phyloP scores from a whole-genome alignment of 768 basidiomycete species.

The Auricularia auricula-judae region DNA sequence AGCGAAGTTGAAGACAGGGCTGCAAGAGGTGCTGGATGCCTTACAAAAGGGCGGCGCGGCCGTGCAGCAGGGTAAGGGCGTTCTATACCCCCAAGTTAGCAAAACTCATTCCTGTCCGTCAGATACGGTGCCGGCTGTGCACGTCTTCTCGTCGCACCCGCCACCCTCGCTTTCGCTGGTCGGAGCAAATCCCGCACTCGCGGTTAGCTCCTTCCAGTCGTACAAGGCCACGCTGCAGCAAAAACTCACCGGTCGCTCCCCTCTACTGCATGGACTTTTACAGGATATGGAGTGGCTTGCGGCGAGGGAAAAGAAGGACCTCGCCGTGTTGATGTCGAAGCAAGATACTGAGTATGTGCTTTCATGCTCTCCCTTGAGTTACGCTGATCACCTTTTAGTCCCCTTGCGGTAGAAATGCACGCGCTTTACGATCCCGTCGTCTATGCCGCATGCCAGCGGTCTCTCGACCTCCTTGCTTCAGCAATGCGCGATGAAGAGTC shows the following conservation, averaged over 20 bases:
- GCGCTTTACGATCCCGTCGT: constrained; percentile 41
- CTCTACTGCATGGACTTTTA: constrained; percentile 48
- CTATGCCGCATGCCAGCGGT: constrained; percentile 30
- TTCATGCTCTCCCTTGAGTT: neutral
- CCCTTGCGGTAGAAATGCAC: constrained; percentile 31
- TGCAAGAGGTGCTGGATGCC: constrained; percentile 23
- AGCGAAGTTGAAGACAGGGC: constrained; percentile 22
- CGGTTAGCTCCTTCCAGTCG: constrained; percentile 42
- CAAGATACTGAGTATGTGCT: constrained; percentile 33
- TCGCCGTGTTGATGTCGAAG: constrained; percentile 34
- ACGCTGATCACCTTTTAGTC: constrained; percentile 17
- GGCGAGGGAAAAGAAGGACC: constrained; percentile 45
- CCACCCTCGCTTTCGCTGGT: constrained; percentile 35
- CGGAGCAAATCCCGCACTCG: constrained; percentile 20
- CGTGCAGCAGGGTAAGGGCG: constrained; percentile 19
- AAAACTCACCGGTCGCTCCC: constrained; percentile 56
- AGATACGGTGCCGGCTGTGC: constrained; percentile 44
- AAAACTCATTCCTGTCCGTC: constrained; percentile 4
- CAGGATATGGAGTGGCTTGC: constrained; percentile 50
- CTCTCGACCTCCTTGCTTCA: constrained; percentile 28
- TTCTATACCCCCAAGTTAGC: neutral
- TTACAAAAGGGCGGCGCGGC: constrained; percentile 18
- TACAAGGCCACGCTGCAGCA: constrained; percentile 51
- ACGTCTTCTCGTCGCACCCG: constrained; percentile 44
- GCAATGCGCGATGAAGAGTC: neutral